Conservation (phyloP, 129 eudicot species). For the Oenanthe sinensis region DNA sequence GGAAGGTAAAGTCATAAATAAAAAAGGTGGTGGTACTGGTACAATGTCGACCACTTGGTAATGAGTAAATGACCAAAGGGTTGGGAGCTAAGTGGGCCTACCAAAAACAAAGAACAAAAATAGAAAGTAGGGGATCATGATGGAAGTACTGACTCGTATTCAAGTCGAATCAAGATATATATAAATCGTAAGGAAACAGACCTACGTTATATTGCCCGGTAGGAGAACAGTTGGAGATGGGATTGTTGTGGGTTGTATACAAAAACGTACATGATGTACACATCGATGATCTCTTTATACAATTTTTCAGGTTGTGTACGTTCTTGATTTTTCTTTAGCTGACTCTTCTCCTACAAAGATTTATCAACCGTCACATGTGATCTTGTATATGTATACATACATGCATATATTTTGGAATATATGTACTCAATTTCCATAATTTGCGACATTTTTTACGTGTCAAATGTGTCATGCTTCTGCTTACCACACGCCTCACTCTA, state of each 20-base stretch:
- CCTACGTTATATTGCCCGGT: background rate
- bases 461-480: background rate
- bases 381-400: background rate
- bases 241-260: background rate
- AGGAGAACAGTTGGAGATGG: background rate
- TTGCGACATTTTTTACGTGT: background rate
- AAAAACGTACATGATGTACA: background rate
- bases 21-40: background rate
- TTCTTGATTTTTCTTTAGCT: background rate
- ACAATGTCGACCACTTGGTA: background rate
- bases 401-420: background rate
- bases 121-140: background rate
- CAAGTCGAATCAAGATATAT: background rate
- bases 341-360: conserved; percentile 2
- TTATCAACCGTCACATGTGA: background rate
- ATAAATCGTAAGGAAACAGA: background rate
- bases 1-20: background rate
- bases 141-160: background rate
- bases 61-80: background rate
- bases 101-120: background rate
- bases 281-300: background rate
- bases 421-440: background rate
- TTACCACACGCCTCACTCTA: background rate
- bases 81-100: background rate
- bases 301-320: background rate